Conservation (phyloP, 345 rosid genomes). For the Kernera saxatilis region DNA sequence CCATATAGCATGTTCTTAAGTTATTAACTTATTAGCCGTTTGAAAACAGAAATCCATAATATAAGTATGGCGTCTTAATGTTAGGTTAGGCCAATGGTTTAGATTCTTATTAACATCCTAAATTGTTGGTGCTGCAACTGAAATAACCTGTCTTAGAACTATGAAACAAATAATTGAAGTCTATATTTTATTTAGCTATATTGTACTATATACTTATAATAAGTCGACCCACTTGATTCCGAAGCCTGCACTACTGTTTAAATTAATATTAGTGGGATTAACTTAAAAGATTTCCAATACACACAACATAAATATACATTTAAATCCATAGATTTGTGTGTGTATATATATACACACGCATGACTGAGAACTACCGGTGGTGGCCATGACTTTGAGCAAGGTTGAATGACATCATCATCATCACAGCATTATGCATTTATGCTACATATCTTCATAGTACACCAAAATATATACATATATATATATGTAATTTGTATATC, state of each 20-base stretch:
- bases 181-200: background rate
- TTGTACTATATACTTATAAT: slow-evolving; percentile 1
- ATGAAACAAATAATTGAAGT: slow-evolving; percentile 4
- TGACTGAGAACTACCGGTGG: slow-evolving; percentile 2
- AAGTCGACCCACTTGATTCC: slow-evolving; percentile 24
- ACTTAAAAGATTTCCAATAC: slow-evolving; percentile 19
- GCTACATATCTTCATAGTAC: no score
- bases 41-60: no score
- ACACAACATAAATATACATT: background rate
- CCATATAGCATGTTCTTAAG: background rate
- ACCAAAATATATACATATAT: no score
- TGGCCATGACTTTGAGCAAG: slow-evolving; percentile 36
- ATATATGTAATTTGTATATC: no score
- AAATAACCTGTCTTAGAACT: slow-evolving; percentile 1
- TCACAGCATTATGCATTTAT: background rate
- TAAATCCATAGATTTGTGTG: background rate
- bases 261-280: background rate
- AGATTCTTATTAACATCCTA: background rate
- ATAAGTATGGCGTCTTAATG: background rate
- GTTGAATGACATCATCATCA: slow-evolving; percentile 38
- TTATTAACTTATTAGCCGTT: no score
- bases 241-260: slow-evolving; percentile 1
- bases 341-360: slow-evolving; percentile 1
- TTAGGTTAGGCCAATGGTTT: slow-evolving; percentile 1
- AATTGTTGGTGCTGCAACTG: slow-evolving; percentile 6